Percentiles rank a stretch among this genome's conserved stretches.
Evolutionary conservation across 2,329 filamentous ascomycete genomes (phyloP).

Genomic region (Trichoderma aggressivum): DNA sequence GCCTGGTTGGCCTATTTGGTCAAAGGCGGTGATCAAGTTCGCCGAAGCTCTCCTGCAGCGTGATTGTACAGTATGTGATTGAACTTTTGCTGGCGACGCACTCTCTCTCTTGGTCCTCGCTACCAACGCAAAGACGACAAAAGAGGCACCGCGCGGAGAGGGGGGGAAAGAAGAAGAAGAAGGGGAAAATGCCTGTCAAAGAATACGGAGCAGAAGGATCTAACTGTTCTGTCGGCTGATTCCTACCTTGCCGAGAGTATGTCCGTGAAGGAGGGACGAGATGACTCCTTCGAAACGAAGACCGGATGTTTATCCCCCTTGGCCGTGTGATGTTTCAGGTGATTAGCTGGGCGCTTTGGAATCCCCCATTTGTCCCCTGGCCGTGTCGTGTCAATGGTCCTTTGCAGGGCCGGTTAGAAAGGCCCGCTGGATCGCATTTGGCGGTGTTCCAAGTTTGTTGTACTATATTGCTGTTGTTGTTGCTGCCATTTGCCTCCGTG

Average conservation of each 20-base stretch:
- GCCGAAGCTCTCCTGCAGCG: conserved; percentile 1
- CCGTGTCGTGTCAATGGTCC: neutral
- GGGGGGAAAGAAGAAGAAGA: neutral
- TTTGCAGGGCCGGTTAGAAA: neutral
- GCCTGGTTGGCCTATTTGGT: neutral
- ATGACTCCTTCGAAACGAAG: neutral
- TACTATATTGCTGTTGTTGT: neutral
- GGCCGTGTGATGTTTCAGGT: conserved; percentile 1
- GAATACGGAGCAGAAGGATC: neutral
- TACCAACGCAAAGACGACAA: neutral
- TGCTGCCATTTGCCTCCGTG: neutral
- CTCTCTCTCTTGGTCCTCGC: neutral
- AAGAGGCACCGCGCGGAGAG: neutral
- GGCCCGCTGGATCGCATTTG: neutral
- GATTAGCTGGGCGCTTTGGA: neutral
- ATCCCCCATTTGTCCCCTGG: neutral
- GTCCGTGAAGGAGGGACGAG: conserved; percentile 9
- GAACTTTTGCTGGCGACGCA: neutral
- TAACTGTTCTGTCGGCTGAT: conserved; percentile 5
- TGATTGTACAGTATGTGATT: neutral
- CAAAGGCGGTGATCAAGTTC: conserved; percentile 7
- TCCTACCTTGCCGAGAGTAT: conserved; percentile 15
- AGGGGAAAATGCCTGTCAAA: neutral
- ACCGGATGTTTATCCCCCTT: neutral
- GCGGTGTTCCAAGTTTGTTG: neutral